Conservation (phyloP, 2,329 filamentous ascomycete species). For the Sporothrix schenckii region DNA sequence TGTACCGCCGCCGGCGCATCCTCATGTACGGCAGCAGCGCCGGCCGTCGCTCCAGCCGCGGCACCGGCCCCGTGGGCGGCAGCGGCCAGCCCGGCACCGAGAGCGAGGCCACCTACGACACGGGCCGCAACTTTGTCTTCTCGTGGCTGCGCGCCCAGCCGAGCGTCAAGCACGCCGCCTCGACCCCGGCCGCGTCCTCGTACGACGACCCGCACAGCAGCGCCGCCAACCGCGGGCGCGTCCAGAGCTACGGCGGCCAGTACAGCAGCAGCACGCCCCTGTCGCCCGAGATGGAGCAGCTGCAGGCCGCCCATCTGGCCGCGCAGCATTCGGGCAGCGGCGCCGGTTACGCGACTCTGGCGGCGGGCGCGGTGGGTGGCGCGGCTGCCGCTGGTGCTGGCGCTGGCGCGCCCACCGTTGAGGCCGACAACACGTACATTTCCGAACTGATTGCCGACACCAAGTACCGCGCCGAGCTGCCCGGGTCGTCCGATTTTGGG, state of each 20-base stretch:
- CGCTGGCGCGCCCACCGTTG: slow-evolving; percentile 38
- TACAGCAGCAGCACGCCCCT: slow-evolving; percentile 37
- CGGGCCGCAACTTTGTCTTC: slow-evolving; percentile 52
- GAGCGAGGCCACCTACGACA: slow-evolving; percentile 51
- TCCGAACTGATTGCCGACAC: slow-evolving; percentile 53
- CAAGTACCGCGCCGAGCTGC: slow-evolving; percentile 51
- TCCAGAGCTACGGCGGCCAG: background rate
- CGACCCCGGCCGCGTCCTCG: slow-evolving; percentile 50
- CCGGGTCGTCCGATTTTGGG: slow-evolving; percentile 46
- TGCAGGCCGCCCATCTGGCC: background rate
- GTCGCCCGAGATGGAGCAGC: slow-evolving; percentile 46
- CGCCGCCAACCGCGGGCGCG: background rate
- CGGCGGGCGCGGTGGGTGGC: background rate
- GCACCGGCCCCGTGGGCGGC: slow-evolving; percentile 13
- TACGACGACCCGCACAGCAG: slow-evolving; percentile 27
- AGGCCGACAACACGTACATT: slow-evolving; percentile 51
- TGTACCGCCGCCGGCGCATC: slow-evolving; percentile 56
- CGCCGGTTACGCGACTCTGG: slow-evolving; percentile 28
- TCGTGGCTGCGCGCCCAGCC: slow-evolving; percentile 57
- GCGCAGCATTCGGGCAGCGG: background rate
- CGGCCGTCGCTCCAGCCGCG: slow-evolving; percentile 36
- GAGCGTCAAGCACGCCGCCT: slow-evolving; percentile 49
- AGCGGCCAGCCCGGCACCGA: slow-evolving; percentile 38
- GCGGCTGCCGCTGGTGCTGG: background rate
- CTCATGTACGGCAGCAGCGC: slow-evolving; percentile 38